Conservation (phyloP, 345 rosid species). For the Geranium rotundifolium region DNA sequence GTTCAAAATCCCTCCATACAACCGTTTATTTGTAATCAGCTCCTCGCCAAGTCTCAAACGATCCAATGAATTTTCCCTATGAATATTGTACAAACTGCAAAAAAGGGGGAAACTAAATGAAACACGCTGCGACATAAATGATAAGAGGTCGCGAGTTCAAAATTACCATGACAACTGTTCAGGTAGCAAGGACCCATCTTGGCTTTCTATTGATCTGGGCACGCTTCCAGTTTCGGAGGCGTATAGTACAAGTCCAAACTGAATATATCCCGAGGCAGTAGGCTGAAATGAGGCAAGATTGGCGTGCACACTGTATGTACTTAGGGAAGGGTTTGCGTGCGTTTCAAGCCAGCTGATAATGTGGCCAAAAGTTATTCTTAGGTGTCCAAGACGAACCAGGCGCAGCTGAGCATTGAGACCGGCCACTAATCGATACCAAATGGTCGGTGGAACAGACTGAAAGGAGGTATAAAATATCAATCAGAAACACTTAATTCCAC, state of each 20-base stretch:
- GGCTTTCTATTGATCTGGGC: slow-evolving; percentile 14
- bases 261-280: slow-evolving; percentile 60
- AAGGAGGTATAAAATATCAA: slow-evolving; percentile 9
- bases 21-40: slow-evolving; percentile 21
- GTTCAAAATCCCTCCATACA: slow-evolving; percentile 56
- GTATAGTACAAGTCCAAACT: slow-evolving; percentile 58
- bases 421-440: slow-evolving; percentile 87
- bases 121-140: slow-evolving; percentile 2
- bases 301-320: slow-evolving; percentile 42
- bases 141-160: slow-evolving; percentile 2
- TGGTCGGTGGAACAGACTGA: slow-evolving; percentile 78
- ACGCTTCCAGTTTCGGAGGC: slow-evolving; percentile 26
- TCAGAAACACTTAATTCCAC: slow-evolving; percentile 1
- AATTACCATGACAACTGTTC: slow-evolving; percentile 40
- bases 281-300: slow-evolving; percentile 87
- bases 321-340: slow-evolving; percentile 81
- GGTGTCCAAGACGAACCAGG: slow-evolving; percentile 51
- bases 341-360: slow-evolving; percentile 80
- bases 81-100: slow-evolving; percentile 27
- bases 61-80: slow-evolving; percentile 16
- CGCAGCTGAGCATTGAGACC: slow-evolving; percentile 90
- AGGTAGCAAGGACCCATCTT: slow-evolving; percentile 20
- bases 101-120: slow-evolving; percentile 1
- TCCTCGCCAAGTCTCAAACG: slow-evolving; percentile 21
- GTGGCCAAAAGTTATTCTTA: slow-evolving; percentile 54